Evolutionary conservation across 106 monocot species (phyloP).

Genomic region (Apostasia shenzhenica): DNA sequence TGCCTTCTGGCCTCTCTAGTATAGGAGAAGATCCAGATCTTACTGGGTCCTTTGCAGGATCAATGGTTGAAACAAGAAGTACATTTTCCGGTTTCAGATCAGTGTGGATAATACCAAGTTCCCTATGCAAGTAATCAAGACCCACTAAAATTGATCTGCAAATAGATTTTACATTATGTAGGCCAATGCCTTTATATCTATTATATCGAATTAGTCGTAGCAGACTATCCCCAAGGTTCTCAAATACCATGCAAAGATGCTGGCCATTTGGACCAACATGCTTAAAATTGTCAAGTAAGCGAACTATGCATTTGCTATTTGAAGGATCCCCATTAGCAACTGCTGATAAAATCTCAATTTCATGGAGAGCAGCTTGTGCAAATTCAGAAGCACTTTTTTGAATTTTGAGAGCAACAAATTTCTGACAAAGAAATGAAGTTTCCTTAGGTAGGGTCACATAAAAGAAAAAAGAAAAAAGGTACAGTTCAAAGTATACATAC

Average conservation of each 20-base stretch:
- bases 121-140: conserved; percentile 81
- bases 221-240: conserved; percentile 86
- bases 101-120: conserved; percentile 76
- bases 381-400: conserved; percentile 83
- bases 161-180: conserved; percentile 53
- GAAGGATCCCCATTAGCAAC: conserved; percentile 64
- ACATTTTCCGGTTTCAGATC: conserved; percentile 95
- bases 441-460: not conserved
- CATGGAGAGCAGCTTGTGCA: conserved; percentile 78
- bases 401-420: conserved; percentile 87
- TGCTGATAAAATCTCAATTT: conserved; percentile 73
- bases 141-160: conserved; percentile 66
- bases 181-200: conserved; percentile 67
- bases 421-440: conserved; percentile 32
- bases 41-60: conserved; percentile 84
- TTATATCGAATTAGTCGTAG: conserved; percentile 75
- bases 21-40: conserved; percentile 61
- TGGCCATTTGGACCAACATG: conserved; percentile 93
- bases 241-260: conserved; percentile 74
- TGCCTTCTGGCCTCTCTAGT: conserved; percentile 62
- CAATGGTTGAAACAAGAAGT: conserved; percentile 75
- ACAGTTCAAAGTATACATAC: not conserved
- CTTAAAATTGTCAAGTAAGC: conserved; percentile 73
- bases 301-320: conserved; percentile 63
- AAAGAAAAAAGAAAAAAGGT: not conserved